Conservation (phyloP, 1,284 basidiomycete species). For the Peniophora sp. region DNA sequence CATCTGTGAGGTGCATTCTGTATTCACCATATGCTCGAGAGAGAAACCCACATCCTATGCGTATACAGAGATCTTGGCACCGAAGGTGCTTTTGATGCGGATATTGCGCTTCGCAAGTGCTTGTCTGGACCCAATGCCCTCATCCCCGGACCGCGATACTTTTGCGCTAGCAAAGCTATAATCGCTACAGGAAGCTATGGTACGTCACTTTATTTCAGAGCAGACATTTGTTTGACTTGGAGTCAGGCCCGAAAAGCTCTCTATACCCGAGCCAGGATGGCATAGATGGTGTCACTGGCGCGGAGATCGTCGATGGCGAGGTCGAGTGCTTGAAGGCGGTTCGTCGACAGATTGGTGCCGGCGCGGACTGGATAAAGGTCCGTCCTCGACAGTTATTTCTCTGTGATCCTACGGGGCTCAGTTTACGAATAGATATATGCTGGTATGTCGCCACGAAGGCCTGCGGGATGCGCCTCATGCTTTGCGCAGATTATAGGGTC, state of each 20-base stretch:
- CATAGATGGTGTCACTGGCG: conserved; percentile 48
- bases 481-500: conserved; percentile 39
- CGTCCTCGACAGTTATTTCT: neutral
- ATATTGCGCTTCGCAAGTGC: conserved; percentile 52
- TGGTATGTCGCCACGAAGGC: conserved; percentile 23
- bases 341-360: conserved; percentile 57
- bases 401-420: neutral
- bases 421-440: conserved; percentile 36
- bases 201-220: conserved; percentile 17
- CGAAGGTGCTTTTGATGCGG: conserved; percentile 57
- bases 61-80: conserved; percentile 50
- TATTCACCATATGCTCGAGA: neutral
- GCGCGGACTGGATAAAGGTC: conserved; percentile 61
- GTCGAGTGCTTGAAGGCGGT: conserved; percentile 50
- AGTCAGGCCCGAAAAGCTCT: conserved; percentile 46
- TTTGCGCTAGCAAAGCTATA: conserved; percentile 53
- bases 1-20: conserved; percentile 48
- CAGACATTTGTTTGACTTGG: neutral
- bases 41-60: neutral
- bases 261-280: conserved; percentile 41
- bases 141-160: conserved; percentile 58
- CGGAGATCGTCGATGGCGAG: conserved; percentile 51
- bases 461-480: neutral
- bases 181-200: conserved; percentile 58
- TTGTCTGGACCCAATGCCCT: conserved; percentile 42